Evolutionary conservation across 108 stramenopile genomes (phyloP).

Genomic region (Mayamaea pseudoterrestris): DNA sequence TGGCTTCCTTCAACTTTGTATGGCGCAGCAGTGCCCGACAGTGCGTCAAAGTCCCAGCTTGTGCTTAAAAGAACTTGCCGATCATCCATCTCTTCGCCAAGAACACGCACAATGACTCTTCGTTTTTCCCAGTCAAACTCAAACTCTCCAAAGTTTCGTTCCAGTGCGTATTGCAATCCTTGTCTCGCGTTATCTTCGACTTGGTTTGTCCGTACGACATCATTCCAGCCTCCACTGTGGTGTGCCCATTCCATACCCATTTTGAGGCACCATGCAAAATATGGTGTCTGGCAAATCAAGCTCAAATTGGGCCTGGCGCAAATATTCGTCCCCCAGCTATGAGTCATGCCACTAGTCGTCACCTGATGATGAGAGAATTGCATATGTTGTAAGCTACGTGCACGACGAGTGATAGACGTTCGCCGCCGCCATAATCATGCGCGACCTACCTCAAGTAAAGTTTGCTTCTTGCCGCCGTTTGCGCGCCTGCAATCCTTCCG

Average conservation of each 20-base stretch:
- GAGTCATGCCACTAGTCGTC: constrained; percentile 76
- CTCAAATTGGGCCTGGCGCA: constrained; percentile 27
- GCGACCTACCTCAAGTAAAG: too few relatives aligned
- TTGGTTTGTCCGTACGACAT: constrained; percentile 9
- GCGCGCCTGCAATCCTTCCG: constrained; percentile 38
- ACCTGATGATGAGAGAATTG: constrained; percentile 57
- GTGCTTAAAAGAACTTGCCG: constrained; percentile 16
- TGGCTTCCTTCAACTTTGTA: too few relatives aligned
- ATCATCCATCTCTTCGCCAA: constrained; percentile 16
- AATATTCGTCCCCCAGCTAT: constrained; percentile 50
- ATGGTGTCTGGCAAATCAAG: constrained; percentile 6
- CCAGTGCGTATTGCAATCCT: constrained; percentile 49
- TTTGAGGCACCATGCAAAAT: constrained; percentile 5
- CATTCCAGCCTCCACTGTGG: constrained; percentile 26
- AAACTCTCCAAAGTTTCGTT: constrained; percentile 63
- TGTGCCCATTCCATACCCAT: constrained; percentile 20
- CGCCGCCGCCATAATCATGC: too few relatives aligned
- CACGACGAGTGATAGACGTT: too few relatives aligned
- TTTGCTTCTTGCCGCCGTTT: background rate
- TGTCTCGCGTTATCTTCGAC: constrained; percentile 9
- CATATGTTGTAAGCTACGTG: too few relatives aligned
- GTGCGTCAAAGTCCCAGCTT: constrained; percentile 1
- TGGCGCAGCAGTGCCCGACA: constrained; percentile 5
- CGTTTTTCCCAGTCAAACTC: constrained; percentile 53
- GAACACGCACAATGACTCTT: constrained; percentile 14